Evolutionary conservation across 1,139 yeast species (phyloP), one percentile per base, ranked within the genome.

Genomic region (Hansenula anomala): DNA sequence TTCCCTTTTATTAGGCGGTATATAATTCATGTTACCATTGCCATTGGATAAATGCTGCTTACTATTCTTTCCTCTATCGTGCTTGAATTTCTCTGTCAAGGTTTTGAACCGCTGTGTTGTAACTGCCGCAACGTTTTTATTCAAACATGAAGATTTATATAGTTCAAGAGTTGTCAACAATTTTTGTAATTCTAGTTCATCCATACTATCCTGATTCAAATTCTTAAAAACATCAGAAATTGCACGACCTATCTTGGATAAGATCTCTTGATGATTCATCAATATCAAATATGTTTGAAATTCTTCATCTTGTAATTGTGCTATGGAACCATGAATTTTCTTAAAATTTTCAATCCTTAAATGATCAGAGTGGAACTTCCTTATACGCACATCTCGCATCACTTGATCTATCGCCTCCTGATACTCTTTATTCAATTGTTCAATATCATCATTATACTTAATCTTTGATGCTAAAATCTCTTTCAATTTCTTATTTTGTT

Each of bases 401-500:
- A 49, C n/a, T 0, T 17, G 5, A 14, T 40, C 41, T 4, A 53
- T 45, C 6, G 30, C 20, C 1, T 28, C 24, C 27, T 51, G 52
- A 28, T 46, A 52, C 8, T 49, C 52, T 2, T 10, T 6, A 18
- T 44, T 49, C 2, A 48, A 34, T 1, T 16, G 11, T 14, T 30
- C 28, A 3, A 41, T 32, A n/a, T 44, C 42, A 4, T 19, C n/a
- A 25, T 42, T 50, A 28, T 41, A 41, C 4, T 18, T 11, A 12
- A 14, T 29, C 26, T 43, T 46, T 4, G 34, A 16, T 6, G 12
- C 36, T 12, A 49, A 34, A 8, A 52, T 29, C 9, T 33, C 16
- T 33, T 40, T 48, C 29, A 53, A 27, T 28, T 42, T 33, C 14
- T 10, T 3, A 35, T 52, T 52, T 29, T 53, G 56, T 4, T 27